Evolutionary conservation across 164 flowering plant genomes (phyloP).

Genomic region (Vitis rupestris): DNA sequence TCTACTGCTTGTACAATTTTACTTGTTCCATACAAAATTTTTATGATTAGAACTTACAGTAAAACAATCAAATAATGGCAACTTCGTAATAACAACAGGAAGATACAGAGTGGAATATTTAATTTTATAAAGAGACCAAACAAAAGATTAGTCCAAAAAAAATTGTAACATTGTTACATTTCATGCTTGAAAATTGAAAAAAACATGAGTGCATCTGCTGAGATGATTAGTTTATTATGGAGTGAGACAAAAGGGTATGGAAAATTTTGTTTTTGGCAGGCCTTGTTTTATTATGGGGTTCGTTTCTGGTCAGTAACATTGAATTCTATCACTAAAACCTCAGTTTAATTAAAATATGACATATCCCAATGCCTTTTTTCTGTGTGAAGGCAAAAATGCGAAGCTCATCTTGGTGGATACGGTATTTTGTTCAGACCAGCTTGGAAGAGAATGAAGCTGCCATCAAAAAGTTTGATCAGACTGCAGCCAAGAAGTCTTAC

Average conservation of each 20-base stretch:
- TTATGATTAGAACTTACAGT: too few species aligned
- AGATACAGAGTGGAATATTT: too few species aligned
- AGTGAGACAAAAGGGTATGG: not conserved
- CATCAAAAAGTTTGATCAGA: slow-evolving; percentile 78
- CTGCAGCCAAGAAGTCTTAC: slow-evolving; percentile 58
- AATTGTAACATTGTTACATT: too few species aligned
- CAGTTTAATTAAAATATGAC: not conserved
- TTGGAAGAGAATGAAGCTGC: slow-evolving; percentile 74
- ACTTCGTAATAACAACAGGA: too few species aligned
- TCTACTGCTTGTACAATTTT: not conserved
- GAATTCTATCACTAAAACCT: not conserved
- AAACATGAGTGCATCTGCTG: too few species aligned
- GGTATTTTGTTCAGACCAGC: slow-evolving; percentile 67
- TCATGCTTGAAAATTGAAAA: too few species aligned
- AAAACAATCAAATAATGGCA: too few species aligned
- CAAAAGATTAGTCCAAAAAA: too few species aligned
- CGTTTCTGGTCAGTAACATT: not conserved
- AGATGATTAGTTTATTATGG: too few species aligned
- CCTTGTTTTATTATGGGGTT: not conserved
- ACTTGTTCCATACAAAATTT: too few species aligned
- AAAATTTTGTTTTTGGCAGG: not conserved
- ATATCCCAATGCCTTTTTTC: not conserved
- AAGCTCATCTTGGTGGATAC: slow-evolving; percentile 86
- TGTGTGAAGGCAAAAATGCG: slow-evolving; percentile 77
- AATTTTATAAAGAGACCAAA: too few species aligned